A percentile compares a stretch with the other conserved stretches of the same genome.
phyloP scores from a whole-genome alignment of 176 grass and related monocot genomes.

The Metroxylon sagu region DNA sequence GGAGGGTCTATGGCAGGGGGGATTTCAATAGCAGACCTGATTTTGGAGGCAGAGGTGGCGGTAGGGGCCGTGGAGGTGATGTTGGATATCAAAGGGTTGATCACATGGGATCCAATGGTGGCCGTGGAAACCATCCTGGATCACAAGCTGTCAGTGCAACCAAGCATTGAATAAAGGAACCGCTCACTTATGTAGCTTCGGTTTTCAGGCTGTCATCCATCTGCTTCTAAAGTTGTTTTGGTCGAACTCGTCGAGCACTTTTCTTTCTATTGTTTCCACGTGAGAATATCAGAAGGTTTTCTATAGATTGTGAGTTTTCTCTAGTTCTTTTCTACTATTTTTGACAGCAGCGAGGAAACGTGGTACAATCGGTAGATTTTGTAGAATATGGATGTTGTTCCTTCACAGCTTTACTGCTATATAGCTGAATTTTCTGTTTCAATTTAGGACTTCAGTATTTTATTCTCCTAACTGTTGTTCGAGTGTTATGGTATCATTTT shows the following conservation, averaged over 20 bases:
- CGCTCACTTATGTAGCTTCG: not conserved
- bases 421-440: constrained; percentile 12
- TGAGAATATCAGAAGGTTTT: constrained; percentile 33
- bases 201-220: no score
- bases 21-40: constrained; percentile 48
- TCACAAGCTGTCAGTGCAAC: constrained; percentile 23
- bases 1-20: constrained; percentile 52
- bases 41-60: constrained; percentile 52
- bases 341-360: constrained; percentile 40
- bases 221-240: no score
- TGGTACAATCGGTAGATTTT: constrained; percentile 42
- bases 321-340: constrained; percentile 26
- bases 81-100: constrained; percentile 72
- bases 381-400: constrained; percentile 39
- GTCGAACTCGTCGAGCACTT: no score
- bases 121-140: constrained; percentile 32
- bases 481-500: no score
- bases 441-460: not conserved
- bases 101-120: constrained; percentile 26
- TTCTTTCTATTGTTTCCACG: not conserved
- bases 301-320: constrained; percentile 37
- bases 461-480: no score
- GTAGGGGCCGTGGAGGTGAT: constrained; percentile 48
- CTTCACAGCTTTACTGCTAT: constrained; percentile 22
- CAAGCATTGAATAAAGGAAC: constrained; percentile 9